Base-by-base conservation (phyloP, 495 filamentous ascomycete genomes). In the Aspergillus bridgeri region DNA sequence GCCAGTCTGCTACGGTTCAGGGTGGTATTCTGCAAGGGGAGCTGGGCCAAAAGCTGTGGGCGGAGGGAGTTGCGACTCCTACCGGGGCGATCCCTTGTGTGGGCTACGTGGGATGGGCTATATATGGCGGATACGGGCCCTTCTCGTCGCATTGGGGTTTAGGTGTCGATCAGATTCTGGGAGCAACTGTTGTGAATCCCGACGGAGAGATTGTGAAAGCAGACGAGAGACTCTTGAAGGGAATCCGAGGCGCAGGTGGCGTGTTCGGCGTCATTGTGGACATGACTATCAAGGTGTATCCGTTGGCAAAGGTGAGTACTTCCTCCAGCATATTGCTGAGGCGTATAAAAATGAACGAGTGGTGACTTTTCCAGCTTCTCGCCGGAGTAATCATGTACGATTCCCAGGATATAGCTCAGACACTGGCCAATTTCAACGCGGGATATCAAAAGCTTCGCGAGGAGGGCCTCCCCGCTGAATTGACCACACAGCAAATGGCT, bases 201-300 rank as follows among this genome's bases (percentile, higher is more conserved):
- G 50, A 69, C 5, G 77, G 74, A 0, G 58, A 68, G 8, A 53
- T 78, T 6, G 55, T 73, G 2, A 59, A 65, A 2, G 75, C 73
- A 0, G 69, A 73, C 51, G 58, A 60, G 23, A 29, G 48, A 3
- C 21, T 76, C 42, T 49, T 77, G 42, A 60, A 69, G 53, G 71
- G 60, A 0, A 67, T 81, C 38, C 66, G 72, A 0, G 75, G 75
- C 3, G 75, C 61, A 1, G 76, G 76, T 2, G 72, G 75, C 7
- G 54, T 59, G 8, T 76, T 75, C 33, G 76, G 78, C 7, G 65
- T 78, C 1, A 69, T 79, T 48, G 59, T 76, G 6, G 74, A 78
- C 42, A 21, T 75, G 18, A 71, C 66, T 0, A 66, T 77, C 44
- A 71, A 68, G 51, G 67, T 76, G 1, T 74, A 76, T 56, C 60